Conservation (phyloP, 257 asterid genomes). For the Paulownia fortunei region DNA sequence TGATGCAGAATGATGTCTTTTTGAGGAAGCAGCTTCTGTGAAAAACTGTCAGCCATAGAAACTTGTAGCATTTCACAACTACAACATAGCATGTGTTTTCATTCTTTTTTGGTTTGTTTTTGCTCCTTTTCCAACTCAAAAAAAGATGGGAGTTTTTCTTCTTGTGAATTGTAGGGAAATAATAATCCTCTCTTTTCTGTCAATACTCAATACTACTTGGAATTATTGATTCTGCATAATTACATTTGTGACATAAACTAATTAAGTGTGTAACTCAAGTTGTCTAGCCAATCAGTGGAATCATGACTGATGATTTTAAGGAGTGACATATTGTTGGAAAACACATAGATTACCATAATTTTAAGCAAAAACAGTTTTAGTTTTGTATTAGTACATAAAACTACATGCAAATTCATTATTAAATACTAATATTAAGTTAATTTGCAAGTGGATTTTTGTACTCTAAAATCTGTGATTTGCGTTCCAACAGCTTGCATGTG, state of each 20-base stretch:
- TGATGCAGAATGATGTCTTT: slow-evolving; percentile 29
- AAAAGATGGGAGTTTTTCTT: slow-evolving; percentile 8
- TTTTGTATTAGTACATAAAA: background rate
- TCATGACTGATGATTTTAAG: slow-evolving; percentile 35
- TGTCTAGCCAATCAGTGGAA: slow-evolving; percentile 33
- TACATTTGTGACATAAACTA: slow-evolving; percentile 27
- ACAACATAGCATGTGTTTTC: slow-evolving; percentile 1
- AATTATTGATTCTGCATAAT: slow-evolving; percentile 32
- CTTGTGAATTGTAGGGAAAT: slow-evolving; percentile 19
- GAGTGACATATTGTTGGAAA: slow-evolving; percentile 34
- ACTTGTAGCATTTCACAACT: slow-evolving; percentile 33
- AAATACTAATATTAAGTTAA: background rate
- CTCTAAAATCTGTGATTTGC: background rate
- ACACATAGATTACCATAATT: slow-evolving; percentile 9
- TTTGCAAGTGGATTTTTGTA: background rate
- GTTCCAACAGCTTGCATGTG: slow-evolving; percentile 38
- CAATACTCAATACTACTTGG: background rate
- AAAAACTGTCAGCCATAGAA: slow-evolving; percentile 41
- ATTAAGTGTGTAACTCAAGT: slow-evolving; percentile 46
- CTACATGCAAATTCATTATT: background rate
- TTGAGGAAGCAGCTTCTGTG: slow-evolving; percentile 34
- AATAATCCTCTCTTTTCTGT: slow-evolving; percentile 14
- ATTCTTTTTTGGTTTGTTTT: slow-evolving; percentile 10
- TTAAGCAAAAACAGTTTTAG: background rate
- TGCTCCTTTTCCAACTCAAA: background rate